A percentile compares a stretch with the other conserved stretches of the same genome.
Evolutionary conservation across 2,329 filamentous ascomycete species (phyloP).

Genomic region (Ceratocystis papillata): DNA sequence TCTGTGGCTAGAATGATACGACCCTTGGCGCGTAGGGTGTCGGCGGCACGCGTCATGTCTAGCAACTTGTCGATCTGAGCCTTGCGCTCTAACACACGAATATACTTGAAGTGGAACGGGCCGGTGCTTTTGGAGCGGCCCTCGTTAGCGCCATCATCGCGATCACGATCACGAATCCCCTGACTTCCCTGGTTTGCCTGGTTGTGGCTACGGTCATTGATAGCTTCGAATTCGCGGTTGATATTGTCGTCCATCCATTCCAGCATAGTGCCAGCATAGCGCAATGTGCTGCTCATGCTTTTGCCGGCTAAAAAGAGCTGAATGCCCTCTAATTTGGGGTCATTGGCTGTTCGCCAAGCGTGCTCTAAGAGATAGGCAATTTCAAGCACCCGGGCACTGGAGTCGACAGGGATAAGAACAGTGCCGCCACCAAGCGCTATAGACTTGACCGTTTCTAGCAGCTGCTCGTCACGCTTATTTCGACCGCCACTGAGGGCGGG

Average conservation of each 20-base stretch:
- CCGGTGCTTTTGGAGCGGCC: conserved; percentile 43
- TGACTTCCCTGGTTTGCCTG: conserved; percentile 34
- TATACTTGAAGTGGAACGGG: conserved; percentile 81
- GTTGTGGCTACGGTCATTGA: conserved; percentile 41
- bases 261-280: conserved; percentile 86
- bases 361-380: conserved; percentile 86
- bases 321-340: conserved; percentile 42
- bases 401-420: conserved; percentile 87
- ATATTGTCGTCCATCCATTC: conserved; percentile 99
- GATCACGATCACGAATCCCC: conserved; percentile 34
- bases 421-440: conserved; percentile 76
- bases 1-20: conserved; percentile 87
- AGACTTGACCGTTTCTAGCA: conserved; percentile 70
- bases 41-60: conserved; percentile 37
- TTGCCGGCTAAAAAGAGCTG: conserved; percentile 74
- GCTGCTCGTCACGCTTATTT: conserved; percentile 71
- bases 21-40: conserved; percentile 34
- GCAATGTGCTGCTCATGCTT: conserved; percentile 78
- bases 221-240: conserved; percentile 72
- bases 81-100: conserved; percentile 72
- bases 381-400: conserved; percentile 86
- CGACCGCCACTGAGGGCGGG: conserved; percentile 60
- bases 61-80: conserved; percentile 65
- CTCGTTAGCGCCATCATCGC: conserved; percentile 18
- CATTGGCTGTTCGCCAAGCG: conserved; percentile 64